Evolutionary conservation across 345 rosid species (phyloP).

Genomic region (Physaria fendleri): DNA sequence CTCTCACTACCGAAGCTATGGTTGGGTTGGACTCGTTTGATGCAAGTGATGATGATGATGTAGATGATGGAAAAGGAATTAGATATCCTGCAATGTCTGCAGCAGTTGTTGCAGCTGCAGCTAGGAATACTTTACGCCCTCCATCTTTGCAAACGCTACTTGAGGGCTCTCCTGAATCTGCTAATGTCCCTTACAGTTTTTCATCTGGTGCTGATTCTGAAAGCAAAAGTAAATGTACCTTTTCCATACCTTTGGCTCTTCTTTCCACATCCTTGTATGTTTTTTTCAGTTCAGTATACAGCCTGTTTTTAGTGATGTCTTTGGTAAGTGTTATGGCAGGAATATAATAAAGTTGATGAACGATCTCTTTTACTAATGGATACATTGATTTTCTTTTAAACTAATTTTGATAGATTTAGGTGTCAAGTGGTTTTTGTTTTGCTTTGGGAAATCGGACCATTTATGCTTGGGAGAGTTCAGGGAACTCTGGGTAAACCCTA

Average conservation of each 20-base stretch:
- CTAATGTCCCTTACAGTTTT: constrained; percentile 57
- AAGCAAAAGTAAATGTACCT: constrained; percentile 82
- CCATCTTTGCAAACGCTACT: constrained; percentile 90
- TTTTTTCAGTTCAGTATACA: not conserved
- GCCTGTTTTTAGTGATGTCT: not conserved
- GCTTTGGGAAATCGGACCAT: not conserved
- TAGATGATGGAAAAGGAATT: constrained; percentile 41
- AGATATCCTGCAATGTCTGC: constrained; percentile 71
- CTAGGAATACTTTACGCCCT: constrained; percentile 85
- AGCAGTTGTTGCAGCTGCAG: constrained; percentile 86
- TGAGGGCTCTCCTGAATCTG: constrained; percentile 71
- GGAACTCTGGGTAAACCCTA: not conserved
- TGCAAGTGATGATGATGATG: constrained; percentile 77
- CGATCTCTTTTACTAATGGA: not conserved
- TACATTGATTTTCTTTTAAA: not conserved
- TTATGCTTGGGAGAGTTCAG: not conserved
- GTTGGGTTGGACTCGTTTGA: constrained; percentile 61
- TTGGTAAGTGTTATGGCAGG: not conserved
- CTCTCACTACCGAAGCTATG: constrained; percentile 70
- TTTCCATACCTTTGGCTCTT: constrained; percentile 5
- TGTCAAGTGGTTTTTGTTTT: not conserved
- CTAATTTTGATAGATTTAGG: not conserved
- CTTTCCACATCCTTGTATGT: not conserved
- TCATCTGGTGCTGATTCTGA: constrained; percentile 99
- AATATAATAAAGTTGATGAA: not conserved